phyloP scores from a whole-genome alignment of 495 filamentous ascomycete species.

The Terfezia claveryi region DNA sequence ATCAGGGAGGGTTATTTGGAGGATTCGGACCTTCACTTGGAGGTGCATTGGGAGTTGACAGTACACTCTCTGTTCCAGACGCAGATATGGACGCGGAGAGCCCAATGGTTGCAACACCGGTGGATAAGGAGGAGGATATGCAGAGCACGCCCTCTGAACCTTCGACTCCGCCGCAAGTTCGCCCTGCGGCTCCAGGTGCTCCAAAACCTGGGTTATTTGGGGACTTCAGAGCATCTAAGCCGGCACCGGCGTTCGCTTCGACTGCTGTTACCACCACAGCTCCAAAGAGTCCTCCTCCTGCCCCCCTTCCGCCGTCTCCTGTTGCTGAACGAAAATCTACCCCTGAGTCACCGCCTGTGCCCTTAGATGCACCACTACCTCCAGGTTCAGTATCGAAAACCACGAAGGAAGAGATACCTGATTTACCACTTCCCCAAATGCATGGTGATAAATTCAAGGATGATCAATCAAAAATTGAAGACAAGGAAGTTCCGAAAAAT shows the following conservation, averaged over 20 bases:
- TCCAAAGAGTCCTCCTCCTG: not conserved
- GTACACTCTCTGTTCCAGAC: conserved; percentile 25
- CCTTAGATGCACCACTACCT: not conserved
- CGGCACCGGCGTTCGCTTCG: too few relatives aligned
- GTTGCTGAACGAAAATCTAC: too few relatives aligned
- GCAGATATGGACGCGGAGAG: conserved; percentile 33
- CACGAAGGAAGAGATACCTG: not conserved
- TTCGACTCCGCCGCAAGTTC: conserved; percentile 13
- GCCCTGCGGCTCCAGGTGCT: conserved; percentile 11
- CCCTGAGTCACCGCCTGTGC: too few relatives aligned
- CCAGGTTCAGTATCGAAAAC: not conserved
- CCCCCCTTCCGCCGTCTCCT: not conserved
- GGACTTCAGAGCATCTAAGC: too few relatives aligned
- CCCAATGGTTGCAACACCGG: not conserved
- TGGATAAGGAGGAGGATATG: conserved; percentile 18
- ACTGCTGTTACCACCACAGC: not conserved
- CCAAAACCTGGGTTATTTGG: conserved; percentile 1
- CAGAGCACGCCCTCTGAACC: conserved; percentile 16
- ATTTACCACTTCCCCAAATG: not conserved
- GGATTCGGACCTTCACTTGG: conserved; percentile 33
- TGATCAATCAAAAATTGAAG: not conserved
- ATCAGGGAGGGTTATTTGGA: conserved; percentile 25
- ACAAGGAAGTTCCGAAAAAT: not conserved
- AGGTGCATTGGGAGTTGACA: conserved; percentile 24
- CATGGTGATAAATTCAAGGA: not conserved